Base-by-base conservation (phyloP, 345 rosid genomes). In the Eucalyptus lansdowneana region DNA sequence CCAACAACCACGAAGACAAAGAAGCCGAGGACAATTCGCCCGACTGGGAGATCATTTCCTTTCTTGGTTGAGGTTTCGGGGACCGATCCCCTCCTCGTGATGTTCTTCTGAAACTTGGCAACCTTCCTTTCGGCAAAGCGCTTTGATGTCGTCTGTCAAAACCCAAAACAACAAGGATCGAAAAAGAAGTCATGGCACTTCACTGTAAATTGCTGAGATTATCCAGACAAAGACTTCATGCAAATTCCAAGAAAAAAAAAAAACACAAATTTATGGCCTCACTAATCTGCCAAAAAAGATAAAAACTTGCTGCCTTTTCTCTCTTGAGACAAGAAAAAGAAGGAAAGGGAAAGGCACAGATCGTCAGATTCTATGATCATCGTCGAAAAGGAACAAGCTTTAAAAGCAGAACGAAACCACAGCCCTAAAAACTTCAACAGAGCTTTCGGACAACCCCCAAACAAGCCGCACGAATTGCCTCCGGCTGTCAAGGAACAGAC, bases 1-100 rank as follows among this genome's bases (percentile, higher is more conserved):
- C 94, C 94, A 25, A 93, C 58, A 16, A 91, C 93, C 29, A 93
- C 93, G 47, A 92, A 93, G 89, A 92, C 80, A 40, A 92, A 86
- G 90, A 93, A 88, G 17, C 93, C 93, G 37, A 93, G 93, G 50
- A 92, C 21, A 87, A 93, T 89, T 5, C 90, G 91, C 22, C 93
- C 93, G 51, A 93, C 88, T 3, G 94, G 92, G 87, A 88, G 87
- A 87, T 93, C 91, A 85, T 69, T 67, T 80, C 92, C 92, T 87
- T 93, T 92, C 89, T 90, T 90, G 42, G 81, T 37, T 22, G 91
- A 25, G 29, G 92, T 86, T 87, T 91, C 92, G 25, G 90, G 90
- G 25, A 88, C 89, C 15, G 91, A 90, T 87, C 92, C 92, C 54
- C 94, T 91, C 92, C 76, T 93, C 7, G 89, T 88, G 31, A 92